Base-by-base conservation (phyloP, 2,329 filamentous ascomycete species). In the Arthrobotrys pseudoclavata region DNA sequence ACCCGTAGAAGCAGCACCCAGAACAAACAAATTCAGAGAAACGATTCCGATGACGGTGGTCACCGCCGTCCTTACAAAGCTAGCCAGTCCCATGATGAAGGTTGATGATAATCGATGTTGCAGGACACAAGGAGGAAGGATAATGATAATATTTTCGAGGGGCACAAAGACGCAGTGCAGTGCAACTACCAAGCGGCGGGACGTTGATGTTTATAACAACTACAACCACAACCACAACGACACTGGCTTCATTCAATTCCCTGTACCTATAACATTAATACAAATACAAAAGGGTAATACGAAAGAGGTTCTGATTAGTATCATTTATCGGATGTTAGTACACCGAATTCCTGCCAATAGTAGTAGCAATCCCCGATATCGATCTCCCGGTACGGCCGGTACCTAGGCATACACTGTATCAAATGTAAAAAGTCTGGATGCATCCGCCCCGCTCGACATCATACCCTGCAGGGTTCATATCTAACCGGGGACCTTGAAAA, bases 11-110 rank as follows among this genome's bases (percentile, higher is more conserved):
- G 67, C 67, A 42, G 67, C 74, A 6, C 31, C 61, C 48, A 71
- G 53, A 20, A 71, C 52, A 31, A 77, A 62, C 31, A 71, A 42
- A 12, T 70, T 67, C 40, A 77, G 67, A 2, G 68, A 66, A 42
- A 62, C 37, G 26, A 77, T 45, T n/a, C 74, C 74, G 45, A 57
- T 50, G 45, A 77, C 37, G 45, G 52, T 53, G 15, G 62, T 45
- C 13, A 42, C 45, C 18, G 63, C 47, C 45, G 68, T 48, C 42
- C 26, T 12, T 7, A 61, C 74, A 26, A 77, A 64, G 18, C 40
- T 42, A 7, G 52, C 61, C 45, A 77, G 34, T 22, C 67, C 74
- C 74, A 77, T 77, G 40, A 53, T 66, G 18, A n/a, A 34, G 4
- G 13, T 50, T 15, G 47, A 20, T 9, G 42, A 20, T 20, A n/a